Conservation (phyloP, 2,329 filamentous ascomycete genomes). For the Pyrenochaeta sp. region DNA sequence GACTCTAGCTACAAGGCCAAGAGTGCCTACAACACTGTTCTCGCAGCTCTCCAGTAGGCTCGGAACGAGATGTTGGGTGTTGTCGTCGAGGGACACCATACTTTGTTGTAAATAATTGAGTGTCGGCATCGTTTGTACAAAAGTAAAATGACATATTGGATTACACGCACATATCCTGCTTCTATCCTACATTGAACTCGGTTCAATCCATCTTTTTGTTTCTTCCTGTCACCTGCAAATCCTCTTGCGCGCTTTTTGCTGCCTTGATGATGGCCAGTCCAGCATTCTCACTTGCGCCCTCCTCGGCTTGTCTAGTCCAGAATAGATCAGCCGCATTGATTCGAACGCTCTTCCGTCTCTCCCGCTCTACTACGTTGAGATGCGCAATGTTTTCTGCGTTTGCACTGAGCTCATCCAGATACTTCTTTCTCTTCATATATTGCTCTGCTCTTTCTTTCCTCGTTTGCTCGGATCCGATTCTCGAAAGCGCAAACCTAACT, state of each 20-base stretch:
- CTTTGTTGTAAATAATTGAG: conserved; percentile 6
- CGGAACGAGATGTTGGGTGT: not conserved
- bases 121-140: not conserved
- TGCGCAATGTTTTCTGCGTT: conserved; percentile 20
- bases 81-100: too few species aligned
- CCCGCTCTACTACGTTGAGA: conserved; percentile 30
- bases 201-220: conserved; percentile 7
- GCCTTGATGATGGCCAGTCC: conserved; percentile 38
- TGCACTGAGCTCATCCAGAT: conserved; percentile 36
- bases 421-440: conserved; percentile 36
- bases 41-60: conserved; percentile 31
- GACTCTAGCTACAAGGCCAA: conserved; percentile 55
- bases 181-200: too few species aligned
- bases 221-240: conserved; percentile 19
- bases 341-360: conserved; percentile 40
- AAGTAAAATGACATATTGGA: not conserved
- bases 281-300: conserved; percentile 28
- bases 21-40: conserved; percentile 47
- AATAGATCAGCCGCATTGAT: conserved; percentile 40
- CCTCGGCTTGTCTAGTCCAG: conserved; percentile 40
- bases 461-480: conserved; percentile 39
- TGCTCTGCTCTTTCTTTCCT: conserved; percentile 33
- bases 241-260: conserved; percentile 25
- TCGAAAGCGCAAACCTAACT: conserved; percentile 33
- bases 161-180: too few species aligned